phyloP scores from a whole-genome alignment of 306 rosid genomes.

The Arachis hypogaea region DNA sequence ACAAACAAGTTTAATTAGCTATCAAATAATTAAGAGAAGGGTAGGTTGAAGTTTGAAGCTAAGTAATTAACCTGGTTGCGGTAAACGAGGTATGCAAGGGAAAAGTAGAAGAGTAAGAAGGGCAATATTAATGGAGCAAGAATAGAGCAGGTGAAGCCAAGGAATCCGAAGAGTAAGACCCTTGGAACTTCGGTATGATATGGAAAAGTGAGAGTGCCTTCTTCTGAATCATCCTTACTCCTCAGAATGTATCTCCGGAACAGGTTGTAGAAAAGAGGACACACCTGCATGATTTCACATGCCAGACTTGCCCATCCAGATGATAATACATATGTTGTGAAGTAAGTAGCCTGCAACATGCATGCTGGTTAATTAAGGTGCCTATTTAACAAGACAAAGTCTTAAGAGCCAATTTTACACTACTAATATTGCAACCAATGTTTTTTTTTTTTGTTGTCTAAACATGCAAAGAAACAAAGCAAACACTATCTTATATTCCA shows the following conservation, averaged over 20 bases:
- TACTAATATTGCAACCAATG: too few relatives aligned
- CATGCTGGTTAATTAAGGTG: too few relatives aligned
- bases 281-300: constrained; percentile 76
- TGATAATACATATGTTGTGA: constrained; percentile 88
- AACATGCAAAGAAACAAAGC: too few relatives aligned
- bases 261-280: constrained; percentile 63
- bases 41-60: background rate
- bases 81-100: constrained; percentile 84
- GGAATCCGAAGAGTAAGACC: constrained; percentile 78
- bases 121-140: constrained; percentile 89
- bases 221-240: constrained; percentile 49
- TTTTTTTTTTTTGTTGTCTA: too few relatives aligned
- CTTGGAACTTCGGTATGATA: constrained; percentile 94
- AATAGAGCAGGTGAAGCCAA: constrained; percentile 84
- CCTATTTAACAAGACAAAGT: too few relatives aligned
- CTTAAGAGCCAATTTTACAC: too few relatives aligned
- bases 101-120: constrained; percentile 76
- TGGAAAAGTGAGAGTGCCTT: constrained; percentile 61
- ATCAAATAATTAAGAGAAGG: too few relatives aligned
- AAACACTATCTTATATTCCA: too few relatives aligned
- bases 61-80: constrained; percentile 76
- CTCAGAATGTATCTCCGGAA: constrained; percentile 57
- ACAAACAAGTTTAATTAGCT: too few relatives aligned
- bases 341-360: constrained; percentile 67
- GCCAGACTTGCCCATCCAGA: constrained; percentile 98